phyloP scores from a whole-genome alignment of 2,329 filamentous ascomycete genomes.

The Cladosporium cucumerinum region DNA sequence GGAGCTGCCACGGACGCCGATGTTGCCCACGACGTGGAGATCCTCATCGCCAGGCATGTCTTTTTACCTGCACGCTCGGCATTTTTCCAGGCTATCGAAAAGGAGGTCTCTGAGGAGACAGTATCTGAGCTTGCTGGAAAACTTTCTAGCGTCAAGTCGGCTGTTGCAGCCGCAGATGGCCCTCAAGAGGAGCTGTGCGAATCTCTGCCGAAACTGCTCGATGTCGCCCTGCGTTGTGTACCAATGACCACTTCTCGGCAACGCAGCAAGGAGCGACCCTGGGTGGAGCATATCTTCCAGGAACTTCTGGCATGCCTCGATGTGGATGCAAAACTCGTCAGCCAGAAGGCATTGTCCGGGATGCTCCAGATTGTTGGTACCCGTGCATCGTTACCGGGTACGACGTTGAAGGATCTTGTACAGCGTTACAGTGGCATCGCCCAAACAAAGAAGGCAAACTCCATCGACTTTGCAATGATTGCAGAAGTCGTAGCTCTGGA shows the following conservation, averaged over 20 bases:
- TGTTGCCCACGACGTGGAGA: conserved; percentile 29
- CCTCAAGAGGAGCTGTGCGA: conserved; percentile 2
- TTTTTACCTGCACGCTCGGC: conserved; percentile 39
- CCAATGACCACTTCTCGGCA: conserved; percentile 40
- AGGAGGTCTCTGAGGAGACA: conserved; percentile 12
- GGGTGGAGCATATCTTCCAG: conserved; percentile 43
- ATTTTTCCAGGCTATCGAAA: conserved; percentile 31
- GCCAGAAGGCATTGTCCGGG: conserved; percentile 20
- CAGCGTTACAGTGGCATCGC: conserved; percentile 14
- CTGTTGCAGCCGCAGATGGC: neutral
- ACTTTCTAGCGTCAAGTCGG: conserved; percentile 4
- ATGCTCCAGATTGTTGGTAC: conserved; percentile 27
- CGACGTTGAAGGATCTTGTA: conserved; percentile 20
- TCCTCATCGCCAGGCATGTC: conserved; percentile 41
- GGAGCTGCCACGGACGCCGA: neutral
- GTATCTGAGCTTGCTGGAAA: conserved; percentile 8
- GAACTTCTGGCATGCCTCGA: conserved; percentile 35
- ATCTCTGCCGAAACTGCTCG: conserved; percentile 33
- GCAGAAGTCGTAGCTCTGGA: conserved; percentile 46
- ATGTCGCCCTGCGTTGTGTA: conserved; percentile 41
- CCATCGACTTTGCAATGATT: conserved; percentile 41
- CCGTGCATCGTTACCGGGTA: conserved; percentile 20
- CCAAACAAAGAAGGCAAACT: neutral
- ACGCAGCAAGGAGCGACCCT: conserved; percentile 41
- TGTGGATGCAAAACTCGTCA: conserved; percentile 22